Percentiles rank a stretch among this genome's conserved stretches.
Conservation (phyloP, 192 early-diverging fungal genomes). For the Entophlyctis helioformis region DNA sequence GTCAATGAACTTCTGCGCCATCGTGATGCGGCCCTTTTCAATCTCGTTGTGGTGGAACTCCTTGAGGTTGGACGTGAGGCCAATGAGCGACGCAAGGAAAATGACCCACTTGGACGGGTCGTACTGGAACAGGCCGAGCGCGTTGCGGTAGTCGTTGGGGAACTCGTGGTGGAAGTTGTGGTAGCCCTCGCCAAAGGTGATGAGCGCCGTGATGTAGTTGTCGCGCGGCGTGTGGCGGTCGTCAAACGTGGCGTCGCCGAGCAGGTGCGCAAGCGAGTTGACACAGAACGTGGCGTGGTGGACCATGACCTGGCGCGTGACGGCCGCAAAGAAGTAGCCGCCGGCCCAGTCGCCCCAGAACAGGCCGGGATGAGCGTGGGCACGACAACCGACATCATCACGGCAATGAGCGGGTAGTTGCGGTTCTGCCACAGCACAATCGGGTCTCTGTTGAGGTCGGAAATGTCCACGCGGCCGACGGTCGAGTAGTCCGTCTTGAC, state of each 20-base stretch:
- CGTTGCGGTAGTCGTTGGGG: slow-evolving; percentile 44
- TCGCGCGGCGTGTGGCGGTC: slow-evolving; percentile 60
- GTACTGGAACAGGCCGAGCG: slow-evolving; percentile 31
- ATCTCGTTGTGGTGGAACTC: slow-evolving; percentile 32
- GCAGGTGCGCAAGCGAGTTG: slow-evolving; percentile 47
- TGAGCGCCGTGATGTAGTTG: slow-evolving; percentile 29
- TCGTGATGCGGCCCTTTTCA: slow-evolving; percentile 46
- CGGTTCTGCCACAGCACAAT: slow-evolving; percentile 34
- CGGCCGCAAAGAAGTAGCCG: slow-evolving; percentile 32
- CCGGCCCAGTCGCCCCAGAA: slow-evolving; percentile 47
- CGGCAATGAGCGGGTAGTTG: too few relatives aligned
- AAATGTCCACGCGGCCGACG: slow-evolving; percentile 25
- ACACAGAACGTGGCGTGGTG: slow-evolving; percentile 46
- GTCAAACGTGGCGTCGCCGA: slow-evolving; percentile 40
- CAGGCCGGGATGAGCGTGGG: slow-evolving; percentile 80
- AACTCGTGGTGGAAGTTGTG: slow-evolving; percentile 54
- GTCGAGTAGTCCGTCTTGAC: slow-evolving; percentile 18
- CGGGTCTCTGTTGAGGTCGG: slow-evolving; percentile 31
- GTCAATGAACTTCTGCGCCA: slow-evolving; percentile 69
- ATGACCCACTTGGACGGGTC: slow-evolving; percentile 49
- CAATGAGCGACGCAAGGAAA: slow-evolving; percentile 18
- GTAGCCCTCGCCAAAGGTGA: slow-evolving; percentile 44
- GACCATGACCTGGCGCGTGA: slow-evolving; percentile 37
- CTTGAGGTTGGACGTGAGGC: slow-evolving; percentile 35
- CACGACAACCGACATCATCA: slow-evolving; percentile 67